Percentiles rank a stretch among this genome's conserved stretches.
Conservation (phyloP, 192 early-diverging fungal species). For the Backusella tarrabulga region DNA sequence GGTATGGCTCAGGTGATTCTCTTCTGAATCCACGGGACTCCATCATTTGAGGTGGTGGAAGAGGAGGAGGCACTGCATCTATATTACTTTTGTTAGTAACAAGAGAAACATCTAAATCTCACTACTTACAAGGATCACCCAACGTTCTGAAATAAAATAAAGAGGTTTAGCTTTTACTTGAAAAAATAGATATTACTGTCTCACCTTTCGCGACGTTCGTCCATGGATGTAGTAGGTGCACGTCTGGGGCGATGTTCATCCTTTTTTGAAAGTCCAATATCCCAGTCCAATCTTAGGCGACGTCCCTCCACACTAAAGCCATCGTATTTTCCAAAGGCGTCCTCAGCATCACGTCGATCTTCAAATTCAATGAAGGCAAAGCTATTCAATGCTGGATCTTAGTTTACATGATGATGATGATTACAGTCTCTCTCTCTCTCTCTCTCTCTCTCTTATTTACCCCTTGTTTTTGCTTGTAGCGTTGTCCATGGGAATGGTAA, state of each 20-base stretch:
- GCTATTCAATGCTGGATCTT: conserved; percentile 29
- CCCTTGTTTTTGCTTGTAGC: conserved; percentile 80
- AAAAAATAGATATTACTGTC: no score
- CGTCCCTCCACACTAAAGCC: conserved; percentile 58
- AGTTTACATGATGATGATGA: no score
- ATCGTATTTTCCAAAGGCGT: conserved; percentile 61
- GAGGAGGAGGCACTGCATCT: conserved; percentile 12
- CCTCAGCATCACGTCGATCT: conserved; percentile 62
- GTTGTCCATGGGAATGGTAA: conserved; percentile 74
- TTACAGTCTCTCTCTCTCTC: no score
- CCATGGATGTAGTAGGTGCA: neutral
- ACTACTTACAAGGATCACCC: conserved; percentile 14
- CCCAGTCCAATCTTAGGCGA: conserved; percentile 53
- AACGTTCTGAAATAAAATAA: neutral
- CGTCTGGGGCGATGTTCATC: conserved; percentile 27
- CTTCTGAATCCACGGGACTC: conserved; percentile 24
- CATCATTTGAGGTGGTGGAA: conserved; percentile 8
- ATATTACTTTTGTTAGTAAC: neutral
- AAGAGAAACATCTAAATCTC: neutral
- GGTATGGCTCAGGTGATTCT: conserved; percentile 20
- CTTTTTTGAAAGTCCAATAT: conserved; percentile 29
- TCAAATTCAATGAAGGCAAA: conserved; percentile 80
- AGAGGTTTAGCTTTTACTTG: neutral
- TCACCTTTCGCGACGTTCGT: conserved; percentile 18
- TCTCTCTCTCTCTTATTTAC: conserved; percentile 31